Evolutionary conservation across 148 eudicot species (phyloP), one percentile per base, ranked within the genome.

Genomic region (Drosera capensis): DNA sequence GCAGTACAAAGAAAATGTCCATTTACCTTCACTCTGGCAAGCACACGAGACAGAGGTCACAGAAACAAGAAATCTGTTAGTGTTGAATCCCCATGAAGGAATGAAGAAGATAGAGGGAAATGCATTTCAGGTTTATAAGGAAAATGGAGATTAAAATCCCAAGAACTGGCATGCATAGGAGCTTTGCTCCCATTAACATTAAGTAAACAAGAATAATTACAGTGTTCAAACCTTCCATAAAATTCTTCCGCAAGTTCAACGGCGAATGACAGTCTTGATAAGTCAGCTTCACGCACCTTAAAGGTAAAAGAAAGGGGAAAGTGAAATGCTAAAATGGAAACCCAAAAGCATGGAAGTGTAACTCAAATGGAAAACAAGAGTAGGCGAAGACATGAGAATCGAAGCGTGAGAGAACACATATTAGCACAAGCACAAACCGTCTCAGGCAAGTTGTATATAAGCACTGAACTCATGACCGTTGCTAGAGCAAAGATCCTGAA

Each of bases 171-270:
- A n/a, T n/a, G n/a, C n/a, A n/a, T n/a, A n/a, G n/a, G n/a, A n/a
- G n/a, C n/a, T n/a, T n/a, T n/a, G n/a, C n/a, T n/a, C n/a, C n/a
- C n/a, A n/a, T n/a, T n/a, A n/a, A n/a, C n/a, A n/a, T n/a, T n/a
- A n/a, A n/a, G n/a, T n/a, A n/a, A n/a, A n/a, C n/a, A n/a, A n/a
- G n/a, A n/a, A n/a, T n/a, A n/a, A n/a, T n/a, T n/a, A n/a, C n/a
- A n/a, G n/a, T n/a, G n/a, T 52, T 24, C 62, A 46, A 35, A 80
- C 95, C 99, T 84, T 54, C 95, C 95, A 56, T 90, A 90, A 57
- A 90, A 90, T 59, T 90, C 99, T 74, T 85, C 99, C 67, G 99
- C 99, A 67, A 90, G 95, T 71, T 90, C 99, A 64, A 90, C 95
- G 31, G 95, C 95, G 68, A 90, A 85, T 38, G 99, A 90, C 25